Evolutionary conservation across 768 basidiomycete genomes (phyloP).

Genomic region (Guyanaporus albipodus): DNA sequence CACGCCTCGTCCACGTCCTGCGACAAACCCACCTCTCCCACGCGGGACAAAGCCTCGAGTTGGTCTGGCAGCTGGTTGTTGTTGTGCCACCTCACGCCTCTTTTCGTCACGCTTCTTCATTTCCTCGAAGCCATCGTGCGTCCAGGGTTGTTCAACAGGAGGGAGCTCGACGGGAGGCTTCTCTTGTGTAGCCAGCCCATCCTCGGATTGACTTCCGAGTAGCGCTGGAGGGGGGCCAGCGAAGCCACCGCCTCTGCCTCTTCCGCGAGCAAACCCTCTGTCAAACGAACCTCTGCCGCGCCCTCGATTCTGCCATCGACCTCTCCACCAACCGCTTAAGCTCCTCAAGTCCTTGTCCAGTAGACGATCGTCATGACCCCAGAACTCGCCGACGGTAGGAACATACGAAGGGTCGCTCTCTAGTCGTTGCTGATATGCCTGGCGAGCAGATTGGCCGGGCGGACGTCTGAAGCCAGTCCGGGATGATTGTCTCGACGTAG

Average conservation of each 20-base stretch:
- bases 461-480: slow-evolving; percentile 32
- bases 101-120: slow-evolving; percentile 73
- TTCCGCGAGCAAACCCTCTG: slow-evolving; percentile 52
- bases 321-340: slow-evolving; percentile 86
- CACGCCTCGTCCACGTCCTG: slow-evolving; percentile 43
- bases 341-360: slow-evolving; percentile 78
- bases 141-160: slow-evolving; percentile 71
- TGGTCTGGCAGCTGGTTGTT: slow-evolving; percentile 28
- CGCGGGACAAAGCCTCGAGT: slow-evolving; percentile 38
- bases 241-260: slow-evolving; percentile 51
- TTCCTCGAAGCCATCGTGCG: slow-evolving; percentile 86
- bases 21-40: slow-evolving; percentile 45
- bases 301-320: slow-evolving; percentile 67
- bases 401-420: slow-evolving; percentile 85
- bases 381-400: slow-evolving; percentile 88
- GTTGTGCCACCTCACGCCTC: slow-evolving; percentile 32
- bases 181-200: slow-evolving; percentile 15
- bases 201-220: slow-evolving; percentile 18
- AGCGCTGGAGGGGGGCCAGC: slow-evolving; percentile 16
- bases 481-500: slow-evolving; percentile 36
- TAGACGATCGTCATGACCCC: slow-evolving; percentile 91
- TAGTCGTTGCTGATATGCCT: slow-evolving; percentile 80
- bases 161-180: slow-evolving; percentile 36
- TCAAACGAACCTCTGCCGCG: slow-evolving; percentile 51
- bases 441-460: slow-evolving; percentile 64